These are phyloP conservation scores for Setomelanomma holmii DNA, from an alignment of 2,329 filamentous ascomycete species.

Conservation along the genomic window DNA sequence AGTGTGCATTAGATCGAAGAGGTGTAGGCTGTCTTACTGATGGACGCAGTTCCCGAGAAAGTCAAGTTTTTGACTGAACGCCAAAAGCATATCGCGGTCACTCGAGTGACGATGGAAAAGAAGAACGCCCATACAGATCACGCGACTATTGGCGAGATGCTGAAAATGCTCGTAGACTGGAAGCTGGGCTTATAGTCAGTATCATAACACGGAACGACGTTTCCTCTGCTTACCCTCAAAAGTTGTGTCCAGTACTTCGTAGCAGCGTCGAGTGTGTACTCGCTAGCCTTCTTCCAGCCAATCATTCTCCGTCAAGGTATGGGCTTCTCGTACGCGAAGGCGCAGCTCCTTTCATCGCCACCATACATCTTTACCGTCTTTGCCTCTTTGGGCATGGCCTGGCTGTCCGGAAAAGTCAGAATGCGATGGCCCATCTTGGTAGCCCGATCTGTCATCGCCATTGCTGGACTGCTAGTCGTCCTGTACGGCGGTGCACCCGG, in stretches of 20 bases:
- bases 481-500: slow-evolving; percentile 29
- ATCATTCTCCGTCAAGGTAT: slow-evolving; percentile 36
- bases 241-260: slow-evolving; percentile 41
- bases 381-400: slow-evolving; percentile 22
- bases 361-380: slow-evolving; percentile 33
- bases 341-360: slow-evolving; percentile 31
- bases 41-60: slow-evolving; percentile 28
- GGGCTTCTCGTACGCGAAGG: slow-evolving; percentile 31
- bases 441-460: slow-evolving; percentile 24
- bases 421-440: slow-evolving; percentile 32
- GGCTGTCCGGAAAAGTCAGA: slow-evolving; percentile 30
- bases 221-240: neutral
- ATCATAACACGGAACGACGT: neutral
- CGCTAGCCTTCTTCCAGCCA: slow-evolving; percentile 30
- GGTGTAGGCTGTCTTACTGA: neutral
- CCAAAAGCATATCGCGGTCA: slow-evolving; percentile 32
- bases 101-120: slow-evolving; percentile 36
- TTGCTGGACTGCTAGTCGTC: slow-evolving; percentile 28
- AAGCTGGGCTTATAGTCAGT: slow-evolving; percentile 38
- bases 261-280: slow-evolving; percentile 34
- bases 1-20: neutral
- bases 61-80: slow-evolving; percentile 35
- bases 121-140: slow-evolving; percentile 28
- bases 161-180: slow-evolving; percentile 37
- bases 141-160: slow-evolving; percentile 27